A percentile compares a stretch with the other conserved stretches of the same genome.
Conservation (phyloP, 768 basidiomycete species). For the Lentinula sp. region DNA sequence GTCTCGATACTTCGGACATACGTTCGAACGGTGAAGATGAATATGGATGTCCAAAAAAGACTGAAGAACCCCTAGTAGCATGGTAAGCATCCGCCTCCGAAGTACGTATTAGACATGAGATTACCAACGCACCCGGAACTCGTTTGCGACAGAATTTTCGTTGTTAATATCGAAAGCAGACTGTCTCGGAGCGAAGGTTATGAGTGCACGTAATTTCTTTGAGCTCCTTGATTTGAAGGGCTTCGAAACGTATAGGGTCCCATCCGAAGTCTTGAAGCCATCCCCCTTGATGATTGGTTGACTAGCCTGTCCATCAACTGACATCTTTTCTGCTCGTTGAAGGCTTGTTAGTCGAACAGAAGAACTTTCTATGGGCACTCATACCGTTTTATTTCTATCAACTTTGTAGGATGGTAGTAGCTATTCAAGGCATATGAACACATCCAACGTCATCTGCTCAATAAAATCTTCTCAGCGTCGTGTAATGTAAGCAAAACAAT, state of each 20-base stretch:
- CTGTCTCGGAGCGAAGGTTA: conserved; percentile 83
- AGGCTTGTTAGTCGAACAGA: neutral
- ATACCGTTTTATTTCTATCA: too few relatives aligned
- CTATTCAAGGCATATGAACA: neutral
- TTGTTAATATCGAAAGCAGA: conserved; percentile 84
- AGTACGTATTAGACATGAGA: neutral
- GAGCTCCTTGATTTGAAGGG: conserved; percentile 68
- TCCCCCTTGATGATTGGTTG: conserved; percentile 28
- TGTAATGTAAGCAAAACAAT: neutral
- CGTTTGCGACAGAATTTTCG: conserved; percentile 65
- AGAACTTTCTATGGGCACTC: too few relatives aligned
- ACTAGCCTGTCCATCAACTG: neutral
- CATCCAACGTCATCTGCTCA: neutral
- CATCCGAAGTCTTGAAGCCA: conserved; percentile 47
- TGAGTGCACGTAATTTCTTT: conserved; percentile 74
- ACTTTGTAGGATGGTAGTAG: too few relatives aligned
- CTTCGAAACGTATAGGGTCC: conserved; percentile 70
- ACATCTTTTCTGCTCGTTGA: neutral
- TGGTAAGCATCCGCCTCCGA: neutral
- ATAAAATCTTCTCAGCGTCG: neutral
- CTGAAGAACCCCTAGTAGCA: conserved; percentile 78
- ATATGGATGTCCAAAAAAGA: conserved; percentile 90
- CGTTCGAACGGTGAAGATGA: conserved; percentile 72
- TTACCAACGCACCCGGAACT: conserved; percentile 62
- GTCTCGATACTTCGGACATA: conserved; percentile 72